A percentile compares a stretch with the other conserved stretches of the same genome.
phyloP scores from a whole-genome alignment of 805 yeast species.

The Schwanniomyces occidentalis region DNA sequence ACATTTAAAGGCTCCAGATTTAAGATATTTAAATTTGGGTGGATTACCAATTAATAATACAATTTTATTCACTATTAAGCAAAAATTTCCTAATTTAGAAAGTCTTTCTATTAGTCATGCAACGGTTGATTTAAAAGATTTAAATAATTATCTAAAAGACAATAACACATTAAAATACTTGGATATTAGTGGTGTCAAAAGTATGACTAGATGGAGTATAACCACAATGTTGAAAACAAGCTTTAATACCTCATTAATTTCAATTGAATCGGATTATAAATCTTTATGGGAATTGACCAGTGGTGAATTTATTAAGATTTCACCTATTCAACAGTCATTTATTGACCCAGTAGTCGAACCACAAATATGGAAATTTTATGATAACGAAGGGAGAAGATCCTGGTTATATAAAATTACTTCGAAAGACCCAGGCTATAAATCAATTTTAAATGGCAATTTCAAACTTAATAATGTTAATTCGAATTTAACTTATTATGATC shows the following conservation, averaged over 20 bases:
- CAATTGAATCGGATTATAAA: conserved; percentile 67
- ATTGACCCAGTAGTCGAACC: conserved; percentile 26
- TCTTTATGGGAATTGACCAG: conserved; percentile 50
- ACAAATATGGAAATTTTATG: conserved; percentile 51
- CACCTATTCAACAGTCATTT: conserved; percentile 30
- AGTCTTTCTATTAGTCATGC: conserved; percentile 46
- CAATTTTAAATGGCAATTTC: conserved; percentile 20
- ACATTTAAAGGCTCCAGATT: conserved; percentile 43
- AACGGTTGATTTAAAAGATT: conserved; percentile 34
- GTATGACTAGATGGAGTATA: conserved; percentile 58
- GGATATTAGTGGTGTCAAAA: conserved; percentile 65
- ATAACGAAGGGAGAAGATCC: conserved; percentile 72
- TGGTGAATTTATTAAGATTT: conserved; percentile 32
- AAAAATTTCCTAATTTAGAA: conserved; percentile 40
- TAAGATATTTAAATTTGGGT: conserved; percentile 58
- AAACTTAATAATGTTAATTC: conserved; percentile 17
- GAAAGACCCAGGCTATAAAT: conserved; percentile 31
- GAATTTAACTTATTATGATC: conserved; percentile 57
- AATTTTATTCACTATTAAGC: conserved; percentile 38
- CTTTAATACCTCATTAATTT: conserved; percentile 40
- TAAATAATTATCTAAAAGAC: conserved; percentile 33
- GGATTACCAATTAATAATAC: conserved; percentile 58
- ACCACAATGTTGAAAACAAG: conserved; percentile 27
- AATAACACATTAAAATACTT: conserved; percentile 49
- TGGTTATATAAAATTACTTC: conserved; percentile 63